Evolutionary conservation across 768 basidiomycete genomes (phyloP).

Genomic region (Agaricus sinodeliciosus): DNA sequence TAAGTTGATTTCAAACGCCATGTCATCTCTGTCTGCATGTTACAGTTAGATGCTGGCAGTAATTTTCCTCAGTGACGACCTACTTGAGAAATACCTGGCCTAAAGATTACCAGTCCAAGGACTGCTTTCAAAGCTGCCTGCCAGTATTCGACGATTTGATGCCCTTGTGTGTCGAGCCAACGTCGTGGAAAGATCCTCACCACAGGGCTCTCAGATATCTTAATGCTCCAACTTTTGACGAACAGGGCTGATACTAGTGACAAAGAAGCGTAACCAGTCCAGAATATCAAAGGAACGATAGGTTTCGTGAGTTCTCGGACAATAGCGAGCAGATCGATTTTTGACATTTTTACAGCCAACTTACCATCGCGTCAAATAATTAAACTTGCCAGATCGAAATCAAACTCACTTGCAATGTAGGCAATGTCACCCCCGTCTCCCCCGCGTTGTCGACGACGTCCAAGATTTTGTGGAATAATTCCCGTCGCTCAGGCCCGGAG

Average conservation of each 20-base stretch:
- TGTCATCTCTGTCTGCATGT: constrained; percentile 52
- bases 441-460: constrained; percentile 28
- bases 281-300: constrained; percentile 52
- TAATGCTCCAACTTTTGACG: constrained; percentile 49
- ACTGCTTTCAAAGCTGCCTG: constrained; percentile 65
- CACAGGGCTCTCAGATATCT: constrained; percentile 37
- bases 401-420: not conserved
- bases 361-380: not conserved
- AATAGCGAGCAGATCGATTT: not conserved
- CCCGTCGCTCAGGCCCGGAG: constrained; percentile 22
- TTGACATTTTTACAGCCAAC: not conserved
- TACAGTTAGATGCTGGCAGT: constrained; percentile 3
- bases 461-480: constrained; percentile 27
- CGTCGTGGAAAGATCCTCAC: constrained; percentile 57
- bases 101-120: constrained; percentile 55
- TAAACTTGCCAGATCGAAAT: not conserved
- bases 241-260: constrained; percentile 51
- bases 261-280: constrained; percentile 55
- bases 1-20: constrained; percentile 70
- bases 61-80: constrained; percentile 14
- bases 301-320: constrained; percentile 32
- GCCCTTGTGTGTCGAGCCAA: constrained; percentile 72
- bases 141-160: constrained; percentile 58
- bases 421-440: constrained; percentile 32
- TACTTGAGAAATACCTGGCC: constrained; percentile 73